Evolutionary conservation across 257 asterid species (phyloP).

Genomic region (Fraxinus quadrangulata): DNA sequence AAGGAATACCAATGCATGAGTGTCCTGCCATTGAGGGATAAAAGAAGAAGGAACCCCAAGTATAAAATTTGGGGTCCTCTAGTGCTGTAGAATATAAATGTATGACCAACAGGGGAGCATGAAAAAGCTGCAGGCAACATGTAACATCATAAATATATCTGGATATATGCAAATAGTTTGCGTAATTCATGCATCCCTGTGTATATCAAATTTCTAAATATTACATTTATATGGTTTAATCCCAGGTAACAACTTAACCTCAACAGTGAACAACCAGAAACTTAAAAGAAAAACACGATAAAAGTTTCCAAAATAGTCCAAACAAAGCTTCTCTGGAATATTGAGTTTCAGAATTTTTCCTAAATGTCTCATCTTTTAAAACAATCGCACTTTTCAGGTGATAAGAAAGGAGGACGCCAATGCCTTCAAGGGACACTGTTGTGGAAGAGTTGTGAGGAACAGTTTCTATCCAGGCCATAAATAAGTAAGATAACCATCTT

Average conservation of each 20-base stretch:
- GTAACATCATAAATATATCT: not conserved
- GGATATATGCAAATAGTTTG: not conserved
- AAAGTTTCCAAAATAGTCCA: not conserved
- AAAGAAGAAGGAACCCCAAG: not conserved
- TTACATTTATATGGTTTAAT: not conserved
- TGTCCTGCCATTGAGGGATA: not conserved
- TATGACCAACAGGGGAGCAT: not conserved
- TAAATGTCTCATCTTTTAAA: not conserved
- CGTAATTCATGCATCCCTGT: not conserved
- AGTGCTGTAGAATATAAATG: not conserved
- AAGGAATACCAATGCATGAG: not conserved
- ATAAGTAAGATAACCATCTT: not conserved
- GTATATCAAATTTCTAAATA: not conserved
- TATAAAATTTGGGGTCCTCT: not conserved
- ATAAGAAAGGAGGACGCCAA: not conserved
- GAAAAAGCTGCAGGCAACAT: not conserved
- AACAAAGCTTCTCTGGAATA: not conserved
- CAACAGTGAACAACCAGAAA: not conserved
- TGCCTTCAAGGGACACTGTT: not conserved
- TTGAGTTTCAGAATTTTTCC: not conserved
- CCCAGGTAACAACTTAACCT: not conserved
- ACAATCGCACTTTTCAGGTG: not conserved
- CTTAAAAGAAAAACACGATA: not conserved
- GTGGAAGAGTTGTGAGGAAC: not conserved
- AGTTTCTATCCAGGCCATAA: not conserved